A percentile compares a stretch with the other conserved stretches of the same genome.
These are phyloP conservation scores for Neurospora pannonica DNA, from an alignment of 495 filamentous ascomycete genomes.

Conservation along the genomic window DNA sequence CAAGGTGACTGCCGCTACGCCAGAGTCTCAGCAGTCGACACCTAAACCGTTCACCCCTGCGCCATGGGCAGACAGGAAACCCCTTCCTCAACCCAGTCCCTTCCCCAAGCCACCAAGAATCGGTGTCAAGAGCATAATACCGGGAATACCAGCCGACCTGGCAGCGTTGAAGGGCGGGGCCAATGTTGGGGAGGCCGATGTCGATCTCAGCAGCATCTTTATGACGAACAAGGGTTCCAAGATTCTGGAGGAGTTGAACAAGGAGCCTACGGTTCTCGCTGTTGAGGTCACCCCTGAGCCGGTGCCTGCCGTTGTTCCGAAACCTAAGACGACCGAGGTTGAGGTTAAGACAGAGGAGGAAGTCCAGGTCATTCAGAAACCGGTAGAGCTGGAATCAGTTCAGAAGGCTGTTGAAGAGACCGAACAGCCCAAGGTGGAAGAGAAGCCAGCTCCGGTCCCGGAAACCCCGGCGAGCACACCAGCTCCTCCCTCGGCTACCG, in stretches of 20 bases:
- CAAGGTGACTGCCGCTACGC: not conserved
- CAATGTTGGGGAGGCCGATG: not conserved
- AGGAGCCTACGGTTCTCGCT: not conserved
- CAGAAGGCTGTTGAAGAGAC: not conserved
- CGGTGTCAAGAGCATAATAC: not conserved
- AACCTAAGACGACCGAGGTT: not conserved
- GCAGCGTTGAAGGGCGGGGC: not conserved
- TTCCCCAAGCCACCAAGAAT: not conserved
- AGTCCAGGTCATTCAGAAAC: not conserved
- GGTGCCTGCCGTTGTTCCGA: not conserved
- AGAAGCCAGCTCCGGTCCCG: not conserved
- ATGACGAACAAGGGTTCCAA: slow-evolving; percentile 25
- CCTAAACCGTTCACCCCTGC: slow-evolving; percentile 6
- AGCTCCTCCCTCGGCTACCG: not conserved
- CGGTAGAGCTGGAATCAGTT: not conserved
- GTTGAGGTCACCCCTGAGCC: not conserved
- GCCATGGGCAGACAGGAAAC: slow-evolving; percentile 11
- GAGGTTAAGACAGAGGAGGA: not conserved
- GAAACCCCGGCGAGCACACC: not conserved
- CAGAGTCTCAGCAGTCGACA: not conserved
- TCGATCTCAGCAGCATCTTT: slow-evolving; percentile 32
- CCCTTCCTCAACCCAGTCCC: not conserved
- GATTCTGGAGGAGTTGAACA: slow-evolving; percentile 20
- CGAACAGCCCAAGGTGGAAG: not conserved
- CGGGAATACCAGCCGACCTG: not conserved